Evolutionary conservation across 2,329 filamentous ascomycete genomes (phyloP), one percentile per base, ranked within the genome.

Genomic region (Aspergillus oerlinghausenensis): DNA sequence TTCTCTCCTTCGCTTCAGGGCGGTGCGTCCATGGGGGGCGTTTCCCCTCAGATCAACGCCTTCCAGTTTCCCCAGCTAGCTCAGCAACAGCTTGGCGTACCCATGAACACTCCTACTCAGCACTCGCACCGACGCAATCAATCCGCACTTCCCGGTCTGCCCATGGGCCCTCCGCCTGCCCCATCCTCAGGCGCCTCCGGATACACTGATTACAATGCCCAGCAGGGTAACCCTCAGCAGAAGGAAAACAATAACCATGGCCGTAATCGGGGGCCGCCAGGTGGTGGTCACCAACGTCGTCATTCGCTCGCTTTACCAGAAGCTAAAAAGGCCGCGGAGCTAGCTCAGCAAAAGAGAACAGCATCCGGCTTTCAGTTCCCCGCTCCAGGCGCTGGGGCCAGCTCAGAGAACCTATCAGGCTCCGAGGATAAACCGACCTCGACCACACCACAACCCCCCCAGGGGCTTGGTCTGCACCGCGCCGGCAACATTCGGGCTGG

Each of bases 101-200:
- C 85, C 55, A 86, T 93, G 84, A 88, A 87, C 67, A 81, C 88
- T 61, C 88, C 90, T 47, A 87, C 84, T 60, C 91, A 94, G 73
- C 87, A 89, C 62, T 87, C 91, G 75, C 94, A 99, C 83, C 92
- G 94, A 75, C 92, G 94, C 80, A 97, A 97, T 81, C 93, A 97
- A 78, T 97, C 94, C 73, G 93, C 93, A 71, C 83, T 97, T 65
- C 92, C 94, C 51, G 94, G 91, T 68, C 91, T 97, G 83, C 86
- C 88, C 60, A 89, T 96, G 85, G 91, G 90, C 25, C 89, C 92
- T 58, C 92, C 92, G 19, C 93, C 94, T 56, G 94, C 94, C 60
- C 96, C 94, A 19, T 95, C 94, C 25, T 92, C 93, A 38, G 88
- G 87, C 62, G 86, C 92, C 52, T 89, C 93, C 56, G 91, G 90